These are phyloP conservation scores for Diaporthe helianthi DNA, from an alignment of 2,329 filamentous ascomycete genomes.

Conservation along the genomic window DNA sequence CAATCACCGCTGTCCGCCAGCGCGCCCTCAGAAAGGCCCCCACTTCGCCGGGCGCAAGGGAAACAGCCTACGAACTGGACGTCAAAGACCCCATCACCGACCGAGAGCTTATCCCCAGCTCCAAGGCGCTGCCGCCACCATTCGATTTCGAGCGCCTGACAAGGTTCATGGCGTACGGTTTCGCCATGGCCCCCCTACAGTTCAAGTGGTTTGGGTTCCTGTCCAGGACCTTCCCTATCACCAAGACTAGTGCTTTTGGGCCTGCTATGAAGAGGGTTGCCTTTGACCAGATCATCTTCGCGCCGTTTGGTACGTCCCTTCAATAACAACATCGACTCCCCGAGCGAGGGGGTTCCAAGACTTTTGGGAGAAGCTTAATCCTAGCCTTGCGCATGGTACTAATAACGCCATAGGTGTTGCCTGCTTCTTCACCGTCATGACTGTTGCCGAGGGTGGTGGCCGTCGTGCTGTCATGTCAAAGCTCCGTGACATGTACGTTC, in stretches of 20 bases:
- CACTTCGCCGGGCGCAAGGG: slow-evolving; percentile 64
- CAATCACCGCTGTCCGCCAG: slow-evolving; percentile 82
- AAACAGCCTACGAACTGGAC: slow-evolving; percentile 86
- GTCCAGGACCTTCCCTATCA: slow-evolving; percentile 81
- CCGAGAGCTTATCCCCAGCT: slow-evolving; percentile 71
- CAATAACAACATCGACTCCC: too few relatives aligned
- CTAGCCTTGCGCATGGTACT: not conserved
- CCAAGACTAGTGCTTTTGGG: slow-evolving; percentile 73
- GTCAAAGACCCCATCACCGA: slow-evolving; percentile 74
- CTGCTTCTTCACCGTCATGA: slow-evolving; percentile 96
- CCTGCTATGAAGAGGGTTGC: slow-evolving; percentile 90
- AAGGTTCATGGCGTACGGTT: slow-evolving; percentile 96
- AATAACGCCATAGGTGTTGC: slow-evolving; percentile 63
- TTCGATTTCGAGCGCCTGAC: slow-evolving; percentile 97
- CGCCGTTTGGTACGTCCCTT: slow-evolving; percentile 73
- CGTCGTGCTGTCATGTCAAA: slow-evolving; percentile 80
- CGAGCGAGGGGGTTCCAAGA: slow-evolving; percentile 38
- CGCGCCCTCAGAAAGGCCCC: slow-evolving; percentile 69
- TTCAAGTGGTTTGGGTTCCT: slow-evolving; percentile 96
- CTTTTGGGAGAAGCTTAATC: not conserved
- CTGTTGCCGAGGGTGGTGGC: slow-evolving; percentile 89
- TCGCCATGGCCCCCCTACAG: slow-evolving; percentile 93
- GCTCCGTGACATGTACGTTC: slow-evolving; percentile 91
- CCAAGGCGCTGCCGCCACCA: slow-evolving; percentile 72
- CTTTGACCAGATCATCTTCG: slow-evolving; percentile 92